Conservation (phyloP, 345 rosid genomes). For the Linum tenue region DNA sequence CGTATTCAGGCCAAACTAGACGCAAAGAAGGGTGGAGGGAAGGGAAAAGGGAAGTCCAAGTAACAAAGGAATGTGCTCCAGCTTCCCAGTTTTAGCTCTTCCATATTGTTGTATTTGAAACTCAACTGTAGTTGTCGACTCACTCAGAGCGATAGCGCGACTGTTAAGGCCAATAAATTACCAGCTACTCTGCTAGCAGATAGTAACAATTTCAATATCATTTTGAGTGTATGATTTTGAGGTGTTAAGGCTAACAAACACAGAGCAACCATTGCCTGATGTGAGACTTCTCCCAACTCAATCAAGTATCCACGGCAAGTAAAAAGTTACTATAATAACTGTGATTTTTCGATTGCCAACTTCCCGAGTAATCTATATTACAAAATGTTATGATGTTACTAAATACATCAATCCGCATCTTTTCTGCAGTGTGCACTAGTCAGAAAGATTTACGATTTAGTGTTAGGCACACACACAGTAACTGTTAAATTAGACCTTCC, state of each 20-base stretch:
- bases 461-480: neutral
- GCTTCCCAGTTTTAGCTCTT: too few species aligned
- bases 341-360: neutral
- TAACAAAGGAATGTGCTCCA: conserved; percentile 7
- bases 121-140: too few species aligned
- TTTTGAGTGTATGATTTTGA: neutral
- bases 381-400: conserved; percentile 1
- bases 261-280: neutral
- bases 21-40: conserved; percentile 69
- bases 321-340: too few species aligned
- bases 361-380: neutral
- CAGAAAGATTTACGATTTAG: neutral
- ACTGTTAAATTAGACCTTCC: conserved; percentile 11
- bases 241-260: neutral
- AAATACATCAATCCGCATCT: conserved; percentile 4
- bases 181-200: too few species aligned
- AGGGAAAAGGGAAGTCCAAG: conserved; percentile 79
- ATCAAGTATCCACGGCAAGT: too few species aligned
- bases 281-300: neutral
- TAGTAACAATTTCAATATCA: neutral
- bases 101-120: too few species aligned
- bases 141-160: too few species aligned
- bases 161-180: too few species aligned
- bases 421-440: neutral
- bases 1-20: conserved; percentile 84